These are phyloP conservation scores for Colletotrichum musicola DNA, from an alignment of 2,329 filamentous ascomycete species.

Conservation along the genomic window DNA sequence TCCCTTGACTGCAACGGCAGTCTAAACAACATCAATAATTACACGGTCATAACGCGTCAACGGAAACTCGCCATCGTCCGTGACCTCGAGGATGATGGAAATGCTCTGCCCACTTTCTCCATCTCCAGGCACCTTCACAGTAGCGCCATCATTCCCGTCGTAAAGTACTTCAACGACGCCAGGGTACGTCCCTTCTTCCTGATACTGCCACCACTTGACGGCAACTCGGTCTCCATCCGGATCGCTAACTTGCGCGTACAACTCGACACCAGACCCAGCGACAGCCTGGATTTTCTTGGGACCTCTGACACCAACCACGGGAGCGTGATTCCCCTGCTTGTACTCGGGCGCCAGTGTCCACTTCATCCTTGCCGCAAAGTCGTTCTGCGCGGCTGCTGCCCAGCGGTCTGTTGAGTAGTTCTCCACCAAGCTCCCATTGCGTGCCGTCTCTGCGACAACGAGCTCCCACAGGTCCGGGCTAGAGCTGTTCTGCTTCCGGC, in stretches of 20 bases:
- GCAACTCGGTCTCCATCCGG: neutral
- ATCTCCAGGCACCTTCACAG: neutral
- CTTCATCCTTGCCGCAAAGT: conserved; percentile 6
- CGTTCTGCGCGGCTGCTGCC: neutral
- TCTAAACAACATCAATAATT: neutral
- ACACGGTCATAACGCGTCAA: neutral
- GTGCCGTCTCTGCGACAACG: neutral
- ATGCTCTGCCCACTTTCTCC: neutral
- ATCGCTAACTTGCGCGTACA: neutral
- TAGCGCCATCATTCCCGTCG: neutral
- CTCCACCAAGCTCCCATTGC: neutral
- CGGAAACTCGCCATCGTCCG: neutral
- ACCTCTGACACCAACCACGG: neutral
- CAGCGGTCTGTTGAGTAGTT: neutral
- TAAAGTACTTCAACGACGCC: neutral
- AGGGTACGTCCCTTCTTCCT: neutral
- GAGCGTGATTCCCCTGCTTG: neutral
- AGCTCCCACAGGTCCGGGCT: neutral
- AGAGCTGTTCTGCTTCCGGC: neutral
- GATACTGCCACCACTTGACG: conserved; percentile 6
- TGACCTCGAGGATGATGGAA: neutral
- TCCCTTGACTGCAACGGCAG: no score
- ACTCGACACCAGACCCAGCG: neutral
- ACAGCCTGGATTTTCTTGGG: neutral
- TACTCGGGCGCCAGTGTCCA: neutral